Base-by-base conservation (phyloP, 768 basidiomycete genomes). In the Nidula microcarpa region DNA sequence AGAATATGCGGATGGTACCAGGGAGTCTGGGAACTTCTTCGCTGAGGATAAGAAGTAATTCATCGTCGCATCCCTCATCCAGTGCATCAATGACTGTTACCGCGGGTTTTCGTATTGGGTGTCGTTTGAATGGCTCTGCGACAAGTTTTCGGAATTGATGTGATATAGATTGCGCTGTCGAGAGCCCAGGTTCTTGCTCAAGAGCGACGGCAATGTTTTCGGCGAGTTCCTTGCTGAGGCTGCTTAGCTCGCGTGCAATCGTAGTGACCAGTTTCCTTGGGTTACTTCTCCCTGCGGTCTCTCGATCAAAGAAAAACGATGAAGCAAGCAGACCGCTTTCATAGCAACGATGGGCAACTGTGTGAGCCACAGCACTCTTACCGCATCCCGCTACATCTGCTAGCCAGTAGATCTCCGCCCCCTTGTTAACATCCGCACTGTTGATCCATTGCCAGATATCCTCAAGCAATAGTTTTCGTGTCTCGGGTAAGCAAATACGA, bases 41-140 rank as follows among this genome's bases (percentile, higher is more conserved):
- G 9, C 53, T 43, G 10, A 65, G 57, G 37, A 62, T 52, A 14
- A 33, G 9, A 43, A 60, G 52, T 4, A 61, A 36, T n/a, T 59
- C 56, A 9, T 48, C 46, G 43, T 56, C 55, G n/a, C 39, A 52
- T 5, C 56, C 54, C 49, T 65, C 59, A 49, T 65, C 60, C 13
- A 65, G 50, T 5, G 62, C 64, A 57, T 65, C 64, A 17, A 65
- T 58, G 10, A 65, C 57, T 14, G 60, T 37, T 8, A 55, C 53
- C 6, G 55, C 17, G 33, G 53, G 50, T 35, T 18, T 18, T 43
- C 43, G n/a, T 53, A 48, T 47, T 23, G 43, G 51, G 35, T 17
- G 17, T 11, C 44, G 13, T 13, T 13, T 9, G 17, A 49, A 37
- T 30, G 56, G 57, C 4, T 47, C 45, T 33, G 55, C 18, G 34